Percentiles rank a stretch among this genome's conserved stretches.
Evolutionary conservation across 306 rosid species (phyloP).

Genomic region (Ziziphus jujuba): DNA sequence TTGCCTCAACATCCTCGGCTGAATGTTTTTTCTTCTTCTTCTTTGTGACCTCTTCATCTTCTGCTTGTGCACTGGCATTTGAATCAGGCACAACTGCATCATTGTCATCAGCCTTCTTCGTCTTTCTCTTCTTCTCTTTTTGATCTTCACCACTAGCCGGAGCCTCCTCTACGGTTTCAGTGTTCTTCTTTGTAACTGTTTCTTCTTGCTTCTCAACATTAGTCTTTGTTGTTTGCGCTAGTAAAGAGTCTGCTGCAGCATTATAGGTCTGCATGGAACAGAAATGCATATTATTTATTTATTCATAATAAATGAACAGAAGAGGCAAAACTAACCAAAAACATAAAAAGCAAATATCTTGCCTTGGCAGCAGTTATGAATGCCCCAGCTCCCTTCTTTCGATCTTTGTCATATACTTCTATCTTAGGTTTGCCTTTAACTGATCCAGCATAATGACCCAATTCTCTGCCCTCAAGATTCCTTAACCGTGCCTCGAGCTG

Average conservation of each 20-base stretch:
- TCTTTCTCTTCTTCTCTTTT: slow-evolving; percentile 51
- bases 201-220: slow-evolving; percentile 34
- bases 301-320: neutral
- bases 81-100: too few species aligned
- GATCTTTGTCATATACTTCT: slow-evolving; percentile 84
- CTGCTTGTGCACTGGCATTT: too few species aligned
- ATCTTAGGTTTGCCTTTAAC: slow-evolving; percentile 92
- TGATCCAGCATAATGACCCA: slow-evolving; percentile 81
- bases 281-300: neutral
- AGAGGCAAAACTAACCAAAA: neutral
- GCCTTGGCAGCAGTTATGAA: slow-evolving; percentile 88
- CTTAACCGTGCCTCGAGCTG: slow-evolving; percentile 89
- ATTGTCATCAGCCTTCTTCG: too few species aligned
- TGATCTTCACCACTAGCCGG: slow-evolving; percentile 16
- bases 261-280: slow-evolving; percentile 68
- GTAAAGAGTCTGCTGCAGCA: slow-evolving; percentile 70
- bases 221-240: slow-evolving; percentile 37
- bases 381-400: slow-evolving; percentile 79
- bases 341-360: too few species aligned
- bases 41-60: too few species aligned
- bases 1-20: slow-evolving; percentile 36
- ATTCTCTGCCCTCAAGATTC: slow-evolving; percentile 81
- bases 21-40: slow-evolving; percentile 36
- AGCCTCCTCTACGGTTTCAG: slow-evolving; percentile 32
- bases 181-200: slow-evolving; percentile 15